phyloP scores from a whole-genome alignment of 2,329 filamentous ascomycete species.

The Beauveria sp. region DNA sequence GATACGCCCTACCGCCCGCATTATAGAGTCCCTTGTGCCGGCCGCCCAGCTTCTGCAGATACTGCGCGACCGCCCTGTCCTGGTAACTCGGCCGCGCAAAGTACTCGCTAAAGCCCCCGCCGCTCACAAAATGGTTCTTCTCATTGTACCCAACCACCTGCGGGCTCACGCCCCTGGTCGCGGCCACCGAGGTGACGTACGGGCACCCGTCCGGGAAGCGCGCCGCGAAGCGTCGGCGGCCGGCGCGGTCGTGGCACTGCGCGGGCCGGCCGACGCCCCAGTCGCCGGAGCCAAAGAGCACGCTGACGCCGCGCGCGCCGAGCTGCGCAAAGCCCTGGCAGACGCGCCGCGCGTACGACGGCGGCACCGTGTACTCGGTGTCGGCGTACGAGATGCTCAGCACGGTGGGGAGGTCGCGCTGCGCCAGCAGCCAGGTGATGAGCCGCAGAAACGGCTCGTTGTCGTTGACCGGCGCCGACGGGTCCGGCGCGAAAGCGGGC shows the following conservation, averaged over 20 bases:
- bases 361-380: constrained; percentile 7
- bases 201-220: constrained; percentile 32
- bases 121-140: constrained; percentile 42
- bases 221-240: not conserved
- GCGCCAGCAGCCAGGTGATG: constrained; percentile 4
- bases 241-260: not conserved
- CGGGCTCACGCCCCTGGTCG: constrained; percentile 39
- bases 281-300: constrained; percentile 6
- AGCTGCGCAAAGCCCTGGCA: constrained; percentile 8
- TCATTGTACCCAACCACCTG: constrained; percentile 25
- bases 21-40: not conserved
- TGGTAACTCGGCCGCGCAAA: constrained; percentile 33
- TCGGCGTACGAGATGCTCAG: constrained; percentile 9
- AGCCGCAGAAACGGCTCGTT: constrained; percentile 5
- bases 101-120: constrained; percentile 34
- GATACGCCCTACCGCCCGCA: constrained; percentile 28
- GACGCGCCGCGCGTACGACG: constrained; percentile 3
- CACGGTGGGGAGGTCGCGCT: not conserved
- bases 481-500: not conserved
- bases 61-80: constrained; percentile 38
- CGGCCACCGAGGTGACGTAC: constrained; percentile 50
- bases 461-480: not conserved
- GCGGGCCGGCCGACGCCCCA: constrained; percentile 4
- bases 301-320: constrained; percentile 7
- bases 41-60: constrained; percentile 13